phyloP scores from a whole-genome alignment of 1,284 basidiomycete genomes.

The Schizopora paradoxa region DNA sequence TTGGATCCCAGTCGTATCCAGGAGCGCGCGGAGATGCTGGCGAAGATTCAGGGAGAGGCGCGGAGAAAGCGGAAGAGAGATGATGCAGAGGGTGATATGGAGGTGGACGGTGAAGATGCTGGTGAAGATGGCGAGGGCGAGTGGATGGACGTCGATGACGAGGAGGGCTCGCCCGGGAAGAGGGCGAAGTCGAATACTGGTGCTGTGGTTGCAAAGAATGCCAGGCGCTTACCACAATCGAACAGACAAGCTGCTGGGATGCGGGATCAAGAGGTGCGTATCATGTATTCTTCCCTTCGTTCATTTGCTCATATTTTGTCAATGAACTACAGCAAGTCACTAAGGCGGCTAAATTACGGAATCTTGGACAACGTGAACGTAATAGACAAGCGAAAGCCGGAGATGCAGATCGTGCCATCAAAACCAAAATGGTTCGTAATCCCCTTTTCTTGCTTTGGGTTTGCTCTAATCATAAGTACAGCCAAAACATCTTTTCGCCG shows the following conservation, averaged over 20 bases:
- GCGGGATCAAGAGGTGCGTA: conserved; percentile 61
- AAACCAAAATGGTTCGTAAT: conserved; percentile 66
- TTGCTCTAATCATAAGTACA: conserved; percentile 26
- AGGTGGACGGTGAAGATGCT: conserved; percentile 34
- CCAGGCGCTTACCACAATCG: conserved; percentile 54
- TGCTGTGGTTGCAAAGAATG: conserved; percentile 39
- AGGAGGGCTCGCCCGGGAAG: conserved; percentile 51
- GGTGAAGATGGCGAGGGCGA: conserved; percentile 43
- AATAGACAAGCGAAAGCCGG: conserved; percentile 87
- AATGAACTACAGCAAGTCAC: conserved; percentile 57
- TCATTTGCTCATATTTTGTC: conserved; percentile 9
- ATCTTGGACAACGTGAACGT: conserved; percentile 78
- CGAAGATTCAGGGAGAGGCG: conserved; percentile 64
- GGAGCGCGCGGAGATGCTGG: conserved; percentile 80
- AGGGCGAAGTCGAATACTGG: conserved; percentile 60
- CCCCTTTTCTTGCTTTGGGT: conserved; percentile 20
- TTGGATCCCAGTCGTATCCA: conserved; percentile 86
- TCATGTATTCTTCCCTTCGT: conserved; percentile 7
- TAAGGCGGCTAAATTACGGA: conserved; percentile 76
- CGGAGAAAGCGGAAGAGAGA: conserved; percentile 63
- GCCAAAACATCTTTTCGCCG: conserved; percentile 84
- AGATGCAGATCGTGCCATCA: conserved; percentile 81
- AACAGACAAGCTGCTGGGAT: conserved; percentile 79
- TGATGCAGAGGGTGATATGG: conserved; percentile 42
- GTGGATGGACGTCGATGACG: conserved; percentile 53